These are phyloP conservation scores for Phytophthora multivora DNA, from an alignment of 352 stramenopile genomes.

Conservation along the genomic window DNA sequence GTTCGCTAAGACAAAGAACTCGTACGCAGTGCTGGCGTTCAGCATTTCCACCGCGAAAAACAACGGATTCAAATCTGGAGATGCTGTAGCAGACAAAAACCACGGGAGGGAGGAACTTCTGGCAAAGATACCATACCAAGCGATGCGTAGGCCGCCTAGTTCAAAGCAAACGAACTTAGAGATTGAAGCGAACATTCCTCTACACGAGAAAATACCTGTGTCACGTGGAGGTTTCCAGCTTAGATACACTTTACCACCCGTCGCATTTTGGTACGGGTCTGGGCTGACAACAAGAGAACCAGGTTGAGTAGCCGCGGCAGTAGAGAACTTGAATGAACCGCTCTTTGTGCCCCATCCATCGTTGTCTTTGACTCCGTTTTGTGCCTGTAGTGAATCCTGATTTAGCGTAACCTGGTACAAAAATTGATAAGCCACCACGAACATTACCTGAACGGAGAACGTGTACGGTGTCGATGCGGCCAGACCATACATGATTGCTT, in stretches of 20 bases:
- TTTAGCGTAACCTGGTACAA: neutral
- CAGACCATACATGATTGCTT: constrained; percentile 30
- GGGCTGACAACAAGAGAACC: constrained; percentile 33
- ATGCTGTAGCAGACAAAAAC: constrained; percentile 22
- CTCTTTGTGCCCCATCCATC: constrained; percentile 57
- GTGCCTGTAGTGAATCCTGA: constrained; percentile 36
- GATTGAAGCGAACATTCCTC: too few relatives aligned
- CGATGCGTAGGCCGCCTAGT: constrained; percentile 42
- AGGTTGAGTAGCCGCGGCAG: constrained; percentile 33
- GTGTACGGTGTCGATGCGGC: constrained; percentile 41
- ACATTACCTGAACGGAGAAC: constrained; percentile 56
- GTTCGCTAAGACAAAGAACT: constrained; percentile 55
- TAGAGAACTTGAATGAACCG: constrained; percentile 36
- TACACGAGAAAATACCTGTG: constrained; percentile 29
- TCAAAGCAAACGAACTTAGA: neutral
- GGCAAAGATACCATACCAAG: constrained; percentile 44
- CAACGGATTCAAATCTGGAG: constrained; percentile 4
- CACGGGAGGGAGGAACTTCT: constrained; percentile 34
- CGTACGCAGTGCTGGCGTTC: constrained; percentile 47
- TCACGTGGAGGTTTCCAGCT: constrained; percentile 55
- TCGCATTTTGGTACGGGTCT: constrained; percentile 24
- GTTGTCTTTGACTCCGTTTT: constrained; percentile 38
- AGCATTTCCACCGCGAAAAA: constrained; percentile 32
- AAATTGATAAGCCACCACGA: neutral
- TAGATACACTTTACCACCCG: constrained; percentile 60